Evolutionary conservation across 75 land plant species (phyloP).

Genomic region (Pinus tabuliformis): DNA sequence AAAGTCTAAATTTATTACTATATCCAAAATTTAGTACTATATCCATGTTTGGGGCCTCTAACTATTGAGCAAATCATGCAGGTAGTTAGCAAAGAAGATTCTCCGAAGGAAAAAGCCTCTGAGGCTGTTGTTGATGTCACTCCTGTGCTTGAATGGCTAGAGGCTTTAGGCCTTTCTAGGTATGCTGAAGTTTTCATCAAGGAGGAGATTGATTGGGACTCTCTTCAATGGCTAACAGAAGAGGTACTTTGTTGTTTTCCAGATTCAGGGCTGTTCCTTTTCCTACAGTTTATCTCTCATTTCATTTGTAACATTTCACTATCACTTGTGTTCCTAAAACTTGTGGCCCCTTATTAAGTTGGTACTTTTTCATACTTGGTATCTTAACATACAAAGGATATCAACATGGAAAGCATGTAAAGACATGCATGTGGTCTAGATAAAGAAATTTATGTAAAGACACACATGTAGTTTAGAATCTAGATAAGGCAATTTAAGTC

Average conservation of each 20-base stretch:
- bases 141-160: constrained; percentile 63
- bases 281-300: no score
- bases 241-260: constrained; percentile 56
- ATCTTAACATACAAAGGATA: not conserved
- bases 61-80: not conserved
- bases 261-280: not conserved
- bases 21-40: not conserved
- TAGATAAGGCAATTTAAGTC: not conserved
- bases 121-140: constrained; percentile 25
- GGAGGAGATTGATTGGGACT: constrained; percentile 97
- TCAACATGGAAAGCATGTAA: not conserved
- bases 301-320: no score
- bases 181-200: constrained; percentile 68
- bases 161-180: constrained; percentile 56
- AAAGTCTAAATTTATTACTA: not conserved
- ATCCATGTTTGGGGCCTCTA: not conserved
- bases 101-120: not conserved
- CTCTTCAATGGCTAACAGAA: constrained; percentile 79
- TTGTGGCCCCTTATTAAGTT: not conserved
- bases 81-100: constrained; percentile 15
- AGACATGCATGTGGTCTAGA: not conserved
- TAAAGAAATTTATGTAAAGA: not conserved
- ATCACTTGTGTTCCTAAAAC: no score
- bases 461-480: no score
- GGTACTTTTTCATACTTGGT: not conserved